Conservation (phyloP, 768 basidiomycete species). For the Mycena capillaripes region DNA sequence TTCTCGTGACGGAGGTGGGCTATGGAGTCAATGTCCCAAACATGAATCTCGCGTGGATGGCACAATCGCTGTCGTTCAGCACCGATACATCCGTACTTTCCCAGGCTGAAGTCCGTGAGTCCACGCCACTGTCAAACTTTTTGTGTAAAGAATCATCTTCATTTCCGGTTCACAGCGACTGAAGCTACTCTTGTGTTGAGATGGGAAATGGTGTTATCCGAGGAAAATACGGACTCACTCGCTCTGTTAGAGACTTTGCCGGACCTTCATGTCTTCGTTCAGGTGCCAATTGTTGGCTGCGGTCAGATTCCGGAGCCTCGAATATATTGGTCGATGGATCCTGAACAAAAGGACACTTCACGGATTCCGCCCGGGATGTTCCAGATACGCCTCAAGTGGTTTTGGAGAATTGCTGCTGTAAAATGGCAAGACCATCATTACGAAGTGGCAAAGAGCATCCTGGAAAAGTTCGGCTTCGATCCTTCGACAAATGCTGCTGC, state of each 20-base stretch:
- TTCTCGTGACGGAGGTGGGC: not conserved
- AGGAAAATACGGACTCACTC: not conserved
- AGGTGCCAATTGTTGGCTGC: not conserved
- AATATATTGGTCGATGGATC: constrained; percentile 4
- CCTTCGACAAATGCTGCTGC: not conserved
- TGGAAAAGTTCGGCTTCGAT: constrained; percentile 3
- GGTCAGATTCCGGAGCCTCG: not conserved
- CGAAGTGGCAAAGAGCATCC: constrained; percentile 2
- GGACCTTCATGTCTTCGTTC: constrained; percentile 4
- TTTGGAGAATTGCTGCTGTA: not conserved
- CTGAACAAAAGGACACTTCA: not conserved
- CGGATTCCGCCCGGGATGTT: not conserved
- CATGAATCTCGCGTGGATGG: not conserved
- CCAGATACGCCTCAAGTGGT: not conserved
- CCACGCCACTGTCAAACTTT: not conserved
- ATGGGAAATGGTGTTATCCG: not conserved
- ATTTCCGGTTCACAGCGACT: not conserved
- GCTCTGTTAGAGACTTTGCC: not conserved
- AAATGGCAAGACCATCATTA: constrained; percentile 11
- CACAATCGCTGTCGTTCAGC: not conserved
- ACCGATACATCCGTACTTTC: not conserved
- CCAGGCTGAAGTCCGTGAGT: not conserved
- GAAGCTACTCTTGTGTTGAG: not conserved
- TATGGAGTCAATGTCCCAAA: not conserved
- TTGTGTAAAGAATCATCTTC: not conserved